Conservation (phyloP, 352 stramenopile genomes). For the Sclerospora graminicola region DNA sequence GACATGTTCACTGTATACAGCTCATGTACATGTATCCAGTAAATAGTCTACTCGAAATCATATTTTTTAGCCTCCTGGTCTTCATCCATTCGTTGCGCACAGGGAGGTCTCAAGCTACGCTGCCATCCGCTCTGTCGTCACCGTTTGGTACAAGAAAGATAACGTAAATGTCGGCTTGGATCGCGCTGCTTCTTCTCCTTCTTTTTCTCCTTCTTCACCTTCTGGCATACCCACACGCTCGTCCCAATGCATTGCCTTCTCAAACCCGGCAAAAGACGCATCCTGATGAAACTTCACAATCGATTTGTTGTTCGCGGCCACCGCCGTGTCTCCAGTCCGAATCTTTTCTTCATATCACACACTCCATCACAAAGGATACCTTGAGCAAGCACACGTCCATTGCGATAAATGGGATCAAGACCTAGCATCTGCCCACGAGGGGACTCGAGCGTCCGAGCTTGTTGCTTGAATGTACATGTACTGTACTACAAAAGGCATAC, state of each 20-base stretch:
- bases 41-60: slow-evolving; percentile 79
- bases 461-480: too few relatives aligned
- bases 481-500: too few relatives aligned
- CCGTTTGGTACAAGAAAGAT: slow-evolving; percentile 59
- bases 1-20: too few relatives aligned
- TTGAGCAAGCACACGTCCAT: too few relatives aligned
- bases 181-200: slow-evolving; percentile 9
- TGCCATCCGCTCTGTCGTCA: slow-evolving; percentile 18
- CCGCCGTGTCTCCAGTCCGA: slow-evolving; percentile 61
- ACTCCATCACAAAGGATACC: slow-evolving; percentile 56
- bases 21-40: too few relatives aligned
- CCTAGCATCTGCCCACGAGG: too few relatives aligned
- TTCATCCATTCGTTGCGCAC: slow-evolving; percentile 16
- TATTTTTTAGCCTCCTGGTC: slow-evolving; percentile 25
- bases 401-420: too few relatives aligned
- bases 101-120: slow-evolving; percentile 15
- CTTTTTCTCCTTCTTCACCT: too few relatives aligned
- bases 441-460: too few relatives aligned
- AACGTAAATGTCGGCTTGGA: too few relatives aligned
- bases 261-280: slow-evolving; percentile 65
- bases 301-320: slow-evolving; percentile 64
- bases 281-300: slow-evolving; percentile 78
- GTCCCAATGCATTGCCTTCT: slow-evolving; percentile 40
- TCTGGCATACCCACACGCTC: too few relatives aligned
- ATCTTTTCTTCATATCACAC: slow-evolving; percentile 64